Conservation (phyloP, 306 rosid genomes). For the Oxytropis ochrocephala region DNA sequence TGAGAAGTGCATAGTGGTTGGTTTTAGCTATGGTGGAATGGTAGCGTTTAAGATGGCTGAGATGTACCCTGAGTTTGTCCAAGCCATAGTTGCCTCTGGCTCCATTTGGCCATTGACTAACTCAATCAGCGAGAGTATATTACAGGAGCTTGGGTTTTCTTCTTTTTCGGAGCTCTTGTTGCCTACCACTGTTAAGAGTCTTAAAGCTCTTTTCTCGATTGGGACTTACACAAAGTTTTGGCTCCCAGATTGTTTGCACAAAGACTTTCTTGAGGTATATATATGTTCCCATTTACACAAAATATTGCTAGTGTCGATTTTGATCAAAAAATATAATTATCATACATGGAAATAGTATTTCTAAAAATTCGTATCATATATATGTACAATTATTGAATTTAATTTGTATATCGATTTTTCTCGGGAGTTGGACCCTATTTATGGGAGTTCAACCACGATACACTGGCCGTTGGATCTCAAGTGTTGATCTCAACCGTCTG, state of each 20-base stretch:
- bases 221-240: conserved; percentile 55
- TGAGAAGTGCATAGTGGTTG: conserved; percentile 59
- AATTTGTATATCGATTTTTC: too few relatives aligned
- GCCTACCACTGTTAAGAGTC: conserved; percentile 58
- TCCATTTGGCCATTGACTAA: conserved; percentile 47
- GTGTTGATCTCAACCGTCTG: too few relatives aligned
- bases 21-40: conserved; percentile 82
- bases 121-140: conserved; percentile 20
- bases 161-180: conserved; percentile 64
- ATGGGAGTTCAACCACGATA: too few relatives aligned
- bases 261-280: conserved; percentile 61
- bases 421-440: too few relatives aligned
- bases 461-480: too few relatives aligned
- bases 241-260: conserved; percentile 62
- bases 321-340: too few relatives aligned
- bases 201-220: conserved; percentile 53
- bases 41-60: conserved; percentile 75
- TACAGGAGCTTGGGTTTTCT: conserved; percentile 46
- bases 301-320: too few relatives aligned
- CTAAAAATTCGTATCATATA: too few relatives aligned
- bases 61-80: conserved; percentile 47
- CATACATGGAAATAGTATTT: too few relatives aligned
- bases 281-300: too few relatives aligned
- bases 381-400: too few relatives aligned
- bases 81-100: conserved; percentile 44